Percentiles rank a stretch among this genome's conserved stretches.
These are phyloP conservation scores for Thelonectria discophora DNA, from an alignment of 2,329 filamentous ascomycete genomes.

Conservation along the genomic window DNA sequence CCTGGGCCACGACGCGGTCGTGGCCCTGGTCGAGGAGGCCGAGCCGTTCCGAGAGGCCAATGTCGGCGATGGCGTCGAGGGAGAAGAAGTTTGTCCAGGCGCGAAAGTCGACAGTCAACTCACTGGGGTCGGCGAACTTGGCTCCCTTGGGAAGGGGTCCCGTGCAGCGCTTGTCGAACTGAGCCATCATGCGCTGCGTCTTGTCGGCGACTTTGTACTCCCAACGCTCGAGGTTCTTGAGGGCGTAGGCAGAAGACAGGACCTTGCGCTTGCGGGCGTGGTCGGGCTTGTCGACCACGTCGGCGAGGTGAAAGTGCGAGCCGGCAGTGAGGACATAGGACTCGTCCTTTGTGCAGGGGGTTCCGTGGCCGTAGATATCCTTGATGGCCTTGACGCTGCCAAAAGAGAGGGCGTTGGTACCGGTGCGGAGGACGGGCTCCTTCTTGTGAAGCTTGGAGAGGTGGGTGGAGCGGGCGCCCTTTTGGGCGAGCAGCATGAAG, in stretches of 20 bases:
- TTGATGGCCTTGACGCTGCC: conserved; percentile 37
- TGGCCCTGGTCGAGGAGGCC: conserved; percentile 60
- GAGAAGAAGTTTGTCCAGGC: conserved; percentile 63
- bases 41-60: conserved; percentile 60
- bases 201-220: conserved; percentile 65
- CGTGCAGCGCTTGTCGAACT: conserved; percentile 55
- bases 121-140: conserved; percentile 43
- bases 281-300: conserved; percentile 61
- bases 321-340: conserved; percentile 56
- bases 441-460: conserved; percentile 57
- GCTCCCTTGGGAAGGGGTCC: conserved; percentile 44
- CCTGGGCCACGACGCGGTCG: conserved; percentile 54
- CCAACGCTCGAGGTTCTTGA: conserved; percentile 64
- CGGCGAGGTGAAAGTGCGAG: conserved; percentile 60
- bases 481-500: conserved; percentile 35
- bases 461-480: conserved; percentile 56
- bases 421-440: conserved; percentile 42
- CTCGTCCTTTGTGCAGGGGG: conserved; percentile 58
- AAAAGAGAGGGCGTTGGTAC: conserved; percentile 40
- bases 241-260: conserved; percentile 59
- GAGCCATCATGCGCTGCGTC: conserved; percentile 52
- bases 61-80: conserved; percentile 64
- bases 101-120: conserved; percentile 59
- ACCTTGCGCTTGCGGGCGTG: conserved; percentile 61
- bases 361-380: conserved; percentile 55